phyloP scores from a whole-genome alignment of 2,329 filamentous ascomycete species.

The Aspergillus felis region DNA sequence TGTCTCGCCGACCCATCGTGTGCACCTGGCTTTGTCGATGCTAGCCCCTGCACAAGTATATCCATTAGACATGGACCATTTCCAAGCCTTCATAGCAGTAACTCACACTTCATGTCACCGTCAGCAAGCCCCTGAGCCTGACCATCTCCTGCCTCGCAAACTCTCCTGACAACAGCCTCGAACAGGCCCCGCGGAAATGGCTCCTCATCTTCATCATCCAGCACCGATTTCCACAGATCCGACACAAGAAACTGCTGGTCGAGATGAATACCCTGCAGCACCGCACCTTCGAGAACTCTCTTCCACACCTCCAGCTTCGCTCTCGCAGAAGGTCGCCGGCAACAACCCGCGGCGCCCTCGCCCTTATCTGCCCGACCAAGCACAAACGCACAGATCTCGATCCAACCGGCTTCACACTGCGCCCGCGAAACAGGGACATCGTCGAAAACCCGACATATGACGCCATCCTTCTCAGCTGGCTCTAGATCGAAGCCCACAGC shows the following conservation, averaged over 20 bases:
- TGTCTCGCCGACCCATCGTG: slow-evolving; percentile 37
- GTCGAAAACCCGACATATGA: slow-evolving; percentile 41
- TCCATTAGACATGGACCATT: not conserved
- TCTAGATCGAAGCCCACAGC: slow-evolving; percentile 17
- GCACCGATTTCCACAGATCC: slow-evolving; percentile 39
- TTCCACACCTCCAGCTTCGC: slow-evolving; percentile 50
- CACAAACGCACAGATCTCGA: slow-evolving; percentile 52
- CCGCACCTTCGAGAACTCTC: slow-evolving; percentile 34
- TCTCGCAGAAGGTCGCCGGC: slow-evolving; percentile 47
- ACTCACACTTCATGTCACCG: slow-evolving; percentile 36
- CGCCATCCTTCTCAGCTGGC: slow-evolving; percentile 21
- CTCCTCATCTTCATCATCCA: slow-evolving; percentile 32
- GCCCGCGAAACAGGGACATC: slow-evolving; percentile 51
- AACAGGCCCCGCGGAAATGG: slow-evolving; percentile 33
- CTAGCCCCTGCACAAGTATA: slow-evolving; percentile 32
- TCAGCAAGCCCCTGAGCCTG: slow-evolving; percentile 15
- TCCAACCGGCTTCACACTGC: slow-evolving; percentile 51
- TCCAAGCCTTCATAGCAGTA: not conserved
- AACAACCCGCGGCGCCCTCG: slow-evolving; percentile 17
- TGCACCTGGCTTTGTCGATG: slow-evolving; percentile 32
- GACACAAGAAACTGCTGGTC: slow-evolving; percentile 39
- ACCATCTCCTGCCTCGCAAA: slow-evolving; percentile 26
- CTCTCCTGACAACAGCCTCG: slow-evolving; percentile 35
- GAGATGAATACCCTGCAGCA: slow-evolving; percentile 39
- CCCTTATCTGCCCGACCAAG: slow-evolving; percentile 12